phyloP scores from a whole-genome alignment of 495 filamentous ascomycete genomes.

The Penicillium coffeae region DNA sequence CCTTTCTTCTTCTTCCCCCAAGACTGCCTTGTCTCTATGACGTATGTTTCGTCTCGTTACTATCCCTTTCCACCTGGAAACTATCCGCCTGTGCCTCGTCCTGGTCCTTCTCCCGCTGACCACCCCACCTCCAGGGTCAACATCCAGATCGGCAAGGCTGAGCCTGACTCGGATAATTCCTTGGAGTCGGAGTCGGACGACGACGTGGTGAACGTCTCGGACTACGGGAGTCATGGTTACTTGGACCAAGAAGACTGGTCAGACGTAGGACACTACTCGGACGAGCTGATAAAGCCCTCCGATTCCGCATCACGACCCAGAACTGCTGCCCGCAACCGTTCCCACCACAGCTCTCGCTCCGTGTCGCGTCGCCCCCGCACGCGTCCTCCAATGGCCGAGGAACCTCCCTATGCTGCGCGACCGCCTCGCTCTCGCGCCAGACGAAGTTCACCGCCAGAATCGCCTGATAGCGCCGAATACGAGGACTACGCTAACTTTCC shows the following conservation, averaged over 20 bases:
- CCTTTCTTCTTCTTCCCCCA: background rate
- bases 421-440: constrained; percentile 33
- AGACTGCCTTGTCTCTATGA: constrained; percentile 22
- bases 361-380: constrained; percentile 36
- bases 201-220: constrained; percentile 48
- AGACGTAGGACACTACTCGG: constrained; percentile 43
- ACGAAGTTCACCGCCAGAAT: constrained; percentile 49
- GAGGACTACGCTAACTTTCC: constrained; percentile 43
- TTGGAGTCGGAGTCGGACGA: constrained; percentile 48
- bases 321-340: constrained; percentile 44
- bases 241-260: constrained; percentile 53
- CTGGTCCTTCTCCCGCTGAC: background rate
- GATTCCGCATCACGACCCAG: constrained; percentile 76
- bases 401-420: constrained; percentile 20
- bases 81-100: constrained; percentile 4
- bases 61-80: constrained; percentile 7
- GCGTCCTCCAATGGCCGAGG: constrained; percentile 38
- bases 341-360: constrained; percentile 40
- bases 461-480: constrained; percentile 52
- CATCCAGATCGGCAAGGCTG: constrained; percentile 45
- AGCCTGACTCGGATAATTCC: constrained; percentile 40
- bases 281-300: constrained; percentile 66
- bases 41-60: constrained; percentile 19
- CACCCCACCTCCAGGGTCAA: constrained; percentile 42
- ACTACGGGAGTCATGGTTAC: constrained; percentile 48